Evolutionary conservation across 257 asterid genomes (phyloP).

Genomic region (Mentha longifolia): DNA sequence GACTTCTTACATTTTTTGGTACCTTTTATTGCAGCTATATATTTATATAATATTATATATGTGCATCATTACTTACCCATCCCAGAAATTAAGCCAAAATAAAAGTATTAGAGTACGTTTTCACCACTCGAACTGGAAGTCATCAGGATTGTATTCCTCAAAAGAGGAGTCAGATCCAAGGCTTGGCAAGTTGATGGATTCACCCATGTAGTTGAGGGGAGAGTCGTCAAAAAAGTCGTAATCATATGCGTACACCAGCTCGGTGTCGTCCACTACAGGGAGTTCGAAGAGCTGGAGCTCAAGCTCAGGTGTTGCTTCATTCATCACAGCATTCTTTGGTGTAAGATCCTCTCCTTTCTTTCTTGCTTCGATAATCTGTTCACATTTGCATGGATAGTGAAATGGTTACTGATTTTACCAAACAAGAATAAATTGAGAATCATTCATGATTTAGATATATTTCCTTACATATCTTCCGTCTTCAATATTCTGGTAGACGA

Average conservation of each 20-base stretch:
- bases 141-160: constrained; percentile 36
- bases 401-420: constrained; percentile 13
- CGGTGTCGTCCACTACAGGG: background rate
- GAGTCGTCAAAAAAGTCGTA: constrained; percentile 46
- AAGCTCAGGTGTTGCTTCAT: constrained; percentile 23
- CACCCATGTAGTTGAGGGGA: constrained; percentile 51
- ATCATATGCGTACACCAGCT: constrained; percentile 39
- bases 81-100: background rate
- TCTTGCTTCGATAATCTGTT: constrained; percentile 54
- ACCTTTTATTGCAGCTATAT: constrained; percentile 35
- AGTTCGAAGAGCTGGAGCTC: constrained; percentile 16
- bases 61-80: constrained; percentile 34
- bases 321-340: constrained; percentile 24
- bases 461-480: constrained; percentile 54
- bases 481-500: constrained; percentile 51
- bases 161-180: constrained; percentile 30
- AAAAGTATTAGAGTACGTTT: background rate
- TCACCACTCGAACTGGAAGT: constrained; percentile 28
- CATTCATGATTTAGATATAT: background rate
- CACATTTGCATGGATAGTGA: background rate
- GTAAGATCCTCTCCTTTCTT: constrained; percentile 34
- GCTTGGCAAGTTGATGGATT: constrained; percentile 39
- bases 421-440: background rate
- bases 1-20: constrained; percentile 4
- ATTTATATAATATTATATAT: constrained; percentile 21